Evolutionary conservation across 1,139 yeast genomes (phyloP).

Genomic region (Blastobotrys persicus): DNA sequence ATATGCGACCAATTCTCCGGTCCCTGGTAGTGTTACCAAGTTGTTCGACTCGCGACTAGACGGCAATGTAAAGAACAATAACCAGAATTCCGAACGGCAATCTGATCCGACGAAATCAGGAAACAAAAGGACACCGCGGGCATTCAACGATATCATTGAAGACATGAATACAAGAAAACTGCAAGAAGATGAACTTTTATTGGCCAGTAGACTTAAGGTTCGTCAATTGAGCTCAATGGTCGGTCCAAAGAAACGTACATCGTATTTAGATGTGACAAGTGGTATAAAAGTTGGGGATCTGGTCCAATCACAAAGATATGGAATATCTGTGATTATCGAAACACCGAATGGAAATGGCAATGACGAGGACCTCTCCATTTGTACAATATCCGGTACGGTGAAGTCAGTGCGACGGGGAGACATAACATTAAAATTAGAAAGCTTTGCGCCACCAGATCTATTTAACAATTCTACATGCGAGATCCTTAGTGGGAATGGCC

Average conservation of each 20-base stretch:
- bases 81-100: no score
- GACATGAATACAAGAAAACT: constrained; percentile 12
- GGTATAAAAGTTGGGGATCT: constrained; percentile 16
- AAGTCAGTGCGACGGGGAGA: constrained; percentile 9
- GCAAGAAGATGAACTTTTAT: constrained; percentile 2
- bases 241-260: neutral
- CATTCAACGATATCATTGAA: constrained; percentile 9
- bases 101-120: neutral
- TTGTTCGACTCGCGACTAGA: neutral
- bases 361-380: constrained; percentile 9
- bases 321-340: constrained; percentile 13
- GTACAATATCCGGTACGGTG: constrained; percentile 8
- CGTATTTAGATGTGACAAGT: constrained; percentile 9
- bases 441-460: constrained; percentile 6
- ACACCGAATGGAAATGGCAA: constrained; percentile 5
- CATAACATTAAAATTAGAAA: constrained; percentile 12
- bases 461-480: constrained; percentile 9
- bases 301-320: constrained; percentile 11
- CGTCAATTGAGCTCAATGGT: neutral
- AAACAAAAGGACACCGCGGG: neutral
- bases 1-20: neutral
- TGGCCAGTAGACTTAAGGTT: neutral
- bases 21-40: neutral
- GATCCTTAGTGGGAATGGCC: neutral
- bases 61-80: neutral